Base-by-base conservation (phyloP, 768 basidiomycete species). In the Lactarius deliciosus region DNA sequence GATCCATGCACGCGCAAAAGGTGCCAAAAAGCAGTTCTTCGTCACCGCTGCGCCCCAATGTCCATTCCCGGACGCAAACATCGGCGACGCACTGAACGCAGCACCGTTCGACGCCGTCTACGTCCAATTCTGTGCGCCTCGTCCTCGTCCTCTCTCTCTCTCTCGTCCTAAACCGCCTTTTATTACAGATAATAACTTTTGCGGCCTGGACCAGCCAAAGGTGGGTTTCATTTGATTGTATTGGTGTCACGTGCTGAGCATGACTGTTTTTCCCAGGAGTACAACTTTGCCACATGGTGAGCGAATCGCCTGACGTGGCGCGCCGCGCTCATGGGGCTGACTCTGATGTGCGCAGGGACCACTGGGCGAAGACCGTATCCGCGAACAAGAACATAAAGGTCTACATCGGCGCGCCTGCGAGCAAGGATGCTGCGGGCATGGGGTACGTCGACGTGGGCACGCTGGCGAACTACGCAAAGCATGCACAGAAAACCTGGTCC, bases 51-150 rank as follows among this genome's bases (percentile, higher is more conserved):
- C 80, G 6, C 80, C 78, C 15, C 79, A 81, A 68, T 80, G 79
- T 58, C 72, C 73, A 5, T 79, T 74, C 64, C 78, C 79, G 2
- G 79, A 79, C 64, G 74, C 77, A 15, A 70, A 72, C 22, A 70
- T 80, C n/a, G 76, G 76, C 9, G 45, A 64, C 22, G 74, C 74
- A 3, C 62, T 80, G 32, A 77, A 79, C 59, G 70, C 67, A 3
- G 77, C 76, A 1, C 60, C 65, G 16, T 80, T 80, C 70, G 80
- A 80, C 64, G 77, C 77, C 20, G 72, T 81, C 36, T 80, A 78
- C 64, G 74, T 77, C 30, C 85, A 86, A 71, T 87, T 88, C 72
- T 87, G 79, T 79, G 60, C 32, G 76, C 34, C n/a, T 7, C 56
- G 8, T 34, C 15, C 18, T 32, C n/a, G 60, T 16, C 7, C 22